Percentiles rank a stretch among this genome's conserved stretches.
These are phyloP conservation scores for Malassezia restricta DNA, from an alignment of 1,284 basidiomycete species.

Conservation along the genomic window DNA sequence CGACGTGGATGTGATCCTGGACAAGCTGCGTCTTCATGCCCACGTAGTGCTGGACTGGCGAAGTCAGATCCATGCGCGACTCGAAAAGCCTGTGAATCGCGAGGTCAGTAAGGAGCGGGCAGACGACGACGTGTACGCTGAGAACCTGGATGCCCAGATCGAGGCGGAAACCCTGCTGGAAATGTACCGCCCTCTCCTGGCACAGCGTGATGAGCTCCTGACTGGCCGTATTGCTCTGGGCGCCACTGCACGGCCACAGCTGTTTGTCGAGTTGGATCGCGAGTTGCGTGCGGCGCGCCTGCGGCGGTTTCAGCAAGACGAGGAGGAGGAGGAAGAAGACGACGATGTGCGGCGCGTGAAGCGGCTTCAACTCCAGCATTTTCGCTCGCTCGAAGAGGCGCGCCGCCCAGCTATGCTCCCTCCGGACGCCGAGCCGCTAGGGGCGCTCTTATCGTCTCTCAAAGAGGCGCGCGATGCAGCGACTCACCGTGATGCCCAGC, in stretches of 20 bases:
- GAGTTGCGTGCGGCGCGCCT: conserved; percentile 15
- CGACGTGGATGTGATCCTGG: neutral
- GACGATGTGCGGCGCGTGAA: conserved; percentile 23
- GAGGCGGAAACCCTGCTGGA: conserved; percentile 39
- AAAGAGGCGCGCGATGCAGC: conserved; percentile 17
- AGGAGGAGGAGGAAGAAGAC: conserved; percentile 18
- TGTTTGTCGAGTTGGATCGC: conserved; percentile 29
- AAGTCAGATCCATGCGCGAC: conserved; percentile 19
- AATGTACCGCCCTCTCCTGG: conserved; percentile 37
- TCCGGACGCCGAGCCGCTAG: conserved; percentile 11
- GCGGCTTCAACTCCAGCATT: conserved; percentile 28
- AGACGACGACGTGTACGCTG: conserved; percentile 40
- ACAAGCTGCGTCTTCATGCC: conserved; percentile 26
- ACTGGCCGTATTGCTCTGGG: conserved; percentile 28
- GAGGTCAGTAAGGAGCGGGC: conserved; percentile 33
- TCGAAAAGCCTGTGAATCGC: conserved; percentile 32
- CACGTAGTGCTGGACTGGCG: conserved; percentile 28
- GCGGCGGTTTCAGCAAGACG: conserved; percentile 12
- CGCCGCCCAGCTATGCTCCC: conserved; percentile 16
- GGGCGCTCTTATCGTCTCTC: conserved; percentile 14
- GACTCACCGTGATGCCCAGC: conserved; percentile 16
- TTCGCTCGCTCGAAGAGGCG: conserved; percentile 28
- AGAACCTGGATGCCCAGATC: conserved; percentile 38
- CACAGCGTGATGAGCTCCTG: conserved; percentile 34
- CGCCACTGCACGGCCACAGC: conserved; percentile 23